phyloP scores from a whole-genome alignment of 768 basidiomycete species.

The Lactarius sp. region DNA sequence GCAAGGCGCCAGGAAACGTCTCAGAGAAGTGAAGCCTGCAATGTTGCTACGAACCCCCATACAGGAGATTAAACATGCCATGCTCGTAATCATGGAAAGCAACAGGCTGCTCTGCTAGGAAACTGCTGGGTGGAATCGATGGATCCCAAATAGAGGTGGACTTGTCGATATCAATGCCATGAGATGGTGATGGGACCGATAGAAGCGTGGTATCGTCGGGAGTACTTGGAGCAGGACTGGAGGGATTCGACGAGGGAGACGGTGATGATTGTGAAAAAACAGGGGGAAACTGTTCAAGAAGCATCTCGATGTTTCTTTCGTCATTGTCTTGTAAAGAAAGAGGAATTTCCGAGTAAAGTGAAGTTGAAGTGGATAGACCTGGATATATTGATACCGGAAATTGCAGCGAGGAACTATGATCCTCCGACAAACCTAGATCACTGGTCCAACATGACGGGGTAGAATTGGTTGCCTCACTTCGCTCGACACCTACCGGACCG shows the following conservation, averaged over 20 bases:
- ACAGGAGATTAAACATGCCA: not conserved
- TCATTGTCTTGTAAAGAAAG: not conserved
- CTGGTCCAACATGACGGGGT: not conserved
- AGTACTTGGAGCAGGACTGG: not conserved
- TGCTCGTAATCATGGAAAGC: not conserved
- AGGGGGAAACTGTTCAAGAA: not conserved
- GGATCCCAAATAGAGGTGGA: not conserved
- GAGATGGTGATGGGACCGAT: not conserved
- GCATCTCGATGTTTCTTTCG: not conserved
- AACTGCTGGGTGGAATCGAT: conserved; percentile 1
- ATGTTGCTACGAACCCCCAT: not conserved
- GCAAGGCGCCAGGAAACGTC: not conserved
- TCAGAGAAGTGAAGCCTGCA: not conserved
- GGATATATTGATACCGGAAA: not conserved
- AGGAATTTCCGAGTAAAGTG: not conserved
- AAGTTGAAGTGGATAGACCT: not conserved
- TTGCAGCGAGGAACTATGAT: not conserved
- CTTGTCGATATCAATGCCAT: not conserved
- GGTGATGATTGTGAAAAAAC: not conserved
- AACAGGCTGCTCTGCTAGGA: not conserved
- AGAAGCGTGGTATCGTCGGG: not conserved
- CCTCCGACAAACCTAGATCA: not conserved
- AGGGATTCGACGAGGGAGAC: not conserved
- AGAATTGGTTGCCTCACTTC: not conserved
- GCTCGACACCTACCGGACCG: not conserved